Base-by-base conservation (phyloP, 768 basidiomycete genomes). In the Tulasnella sp. region DNA sequence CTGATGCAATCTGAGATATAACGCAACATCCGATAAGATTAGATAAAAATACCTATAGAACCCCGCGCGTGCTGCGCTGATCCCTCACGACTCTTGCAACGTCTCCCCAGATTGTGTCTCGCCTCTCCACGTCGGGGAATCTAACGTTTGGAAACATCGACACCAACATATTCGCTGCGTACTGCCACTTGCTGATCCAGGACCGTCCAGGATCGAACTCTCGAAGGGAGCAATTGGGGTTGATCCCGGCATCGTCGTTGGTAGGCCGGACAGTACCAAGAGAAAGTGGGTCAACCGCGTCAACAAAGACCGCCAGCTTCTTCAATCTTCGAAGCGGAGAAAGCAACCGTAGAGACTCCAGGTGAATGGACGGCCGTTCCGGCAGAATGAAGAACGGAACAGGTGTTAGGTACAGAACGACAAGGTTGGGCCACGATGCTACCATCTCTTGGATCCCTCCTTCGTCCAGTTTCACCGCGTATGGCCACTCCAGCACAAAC, bases 311-410 rank as follows among this genome's bases (percentile, higher is more conserved):
- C 17, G 48, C 57, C 0, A 58, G 48, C 48, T 37, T 41, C 49
- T 43, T 49, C 57, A 58, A 23, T 12, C 37, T 2, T 49, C 23
- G 17, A 4, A 37, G 15, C 34, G 4, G 19, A 11, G 17, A 4
- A 19, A 49, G 42, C 17, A 51, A 8, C n/a, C 23, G 11, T 3
- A 57, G 57, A 12, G 25, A 29, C 17, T 34, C 35, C 11, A 58
- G 25, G 35, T 49, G 41, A 27, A 51, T 21, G 6, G 25, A 32
- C 3, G 57, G 57, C 6, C 57, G 57, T 31, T 58, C 57, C 7
- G 57, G 57, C 14, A 51, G 57, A 17, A 58, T 51, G 29, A 58
- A 55, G 35, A 37, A 58, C 35, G 57, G 57, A 27, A 27, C 34
- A 1, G 57, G 57, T 9, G 57, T 49, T n/a, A 58, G 21, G 39